A percentile compares a stretch with the other conserved stretches of the same genome.
These are phyloP conservation scores for Colletotrichum echinochloae DNA, from an alignment of 2,329 filamentous ascomycete genomes.

Conservation along the genomic window DNA sequence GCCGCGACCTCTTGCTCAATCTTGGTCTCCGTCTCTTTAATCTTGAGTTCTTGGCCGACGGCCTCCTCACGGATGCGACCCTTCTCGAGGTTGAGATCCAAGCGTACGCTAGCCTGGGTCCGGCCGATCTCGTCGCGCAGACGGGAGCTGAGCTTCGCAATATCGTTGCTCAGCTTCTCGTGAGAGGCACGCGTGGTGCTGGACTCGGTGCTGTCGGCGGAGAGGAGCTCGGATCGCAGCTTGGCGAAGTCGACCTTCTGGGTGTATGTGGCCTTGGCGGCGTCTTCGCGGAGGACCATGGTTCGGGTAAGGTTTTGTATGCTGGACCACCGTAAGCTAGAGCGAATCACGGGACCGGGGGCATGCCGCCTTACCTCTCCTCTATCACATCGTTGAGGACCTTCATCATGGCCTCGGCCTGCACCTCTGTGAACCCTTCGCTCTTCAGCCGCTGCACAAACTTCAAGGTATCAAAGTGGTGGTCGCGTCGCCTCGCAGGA, in stretches of 20 bases:
- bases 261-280: constrained; percentile 81
- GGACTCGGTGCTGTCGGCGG: constrained; percentile 90
- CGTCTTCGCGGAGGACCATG: constrained; percentile 97
- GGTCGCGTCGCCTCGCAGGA: constrained; percentile 73
- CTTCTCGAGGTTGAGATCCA: constrained; percentile 97
- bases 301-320: constrained; percentile 98
- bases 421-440: constrained; percentile 95
- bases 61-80: constrained; percentile 96
- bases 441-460: constrained; percentile 91
- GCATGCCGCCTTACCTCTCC: constrained; percentile 72
- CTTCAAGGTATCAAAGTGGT: constrained; percentile 98
- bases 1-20: constrained; percentile 98
- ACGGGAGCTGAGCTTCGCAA: constrained; percentile 90
- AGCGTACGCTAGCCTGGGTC: constrained; percentile 90
- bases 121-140: constrained; percentile 93
- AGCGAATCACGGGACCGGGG: neutral
- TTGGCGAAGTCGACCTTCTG: constrained; percentile 99
- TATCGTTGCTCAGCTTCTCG: constrained; percentile 92
- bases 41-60: constrained; percentile 95
- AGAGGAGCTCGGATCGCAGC: constrained; percentile 91
- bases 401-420: constrained; percentile 98
- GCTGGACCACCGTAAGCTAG: constrained; percentile 55
- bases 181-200: constrained; percentile 90
- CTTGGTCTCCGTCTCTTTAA: constrained; percentile 98
- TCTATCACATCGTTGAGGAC: constrained; percentile 97